A percentile compares a stretch with the other conserved stretches of the same genome.
Evolutionary conservation across 2,329 filamentous ascomycete species (phyloP).

Genomic region (Aspergillus proliferans): DNA sequence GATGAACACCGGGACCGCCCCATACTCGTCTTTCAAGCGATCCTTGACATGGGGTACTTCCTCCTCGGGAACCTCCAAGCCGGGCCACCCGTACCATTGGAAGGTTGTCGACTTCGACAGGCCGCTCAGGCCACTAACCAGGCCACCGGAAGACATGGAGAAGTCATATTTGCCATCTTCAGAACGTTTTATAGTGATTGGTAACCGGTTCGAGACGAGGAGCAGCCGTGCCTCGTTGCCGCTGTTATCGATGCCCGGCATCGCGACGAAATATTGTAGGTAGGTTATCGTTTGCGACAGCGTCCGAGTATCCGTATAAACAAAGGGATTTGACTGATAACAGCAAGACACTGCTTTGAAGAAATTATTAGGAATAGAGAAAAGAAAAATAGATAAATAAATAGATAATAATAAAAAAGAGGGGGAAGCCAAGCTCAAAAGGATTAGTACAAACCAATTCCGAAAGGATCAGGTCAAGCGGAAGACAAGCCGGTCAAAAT

Average conservation of each 20-base stretch:
- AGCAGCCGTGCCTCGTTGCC: slow-evolving; percentile 53
- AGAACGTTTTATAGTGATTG: slow-evolving; percentile 91
- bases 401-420: neutral
- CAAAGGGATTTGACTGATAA: neutral
- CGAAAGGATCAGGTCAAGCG: too few relatives aligned
- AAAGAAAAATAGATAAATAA: too few relatives aligned
- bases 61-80: slow-evolving; percentile 79
- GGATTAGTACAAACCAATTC: too few relatives aligned
- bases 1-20: slow-evolving; percentile 86
- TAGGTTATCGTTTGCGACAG: neutral
- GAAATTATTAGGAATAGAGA: too few relatives aligned
- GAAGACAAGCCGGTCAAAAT: too few relatives aligned
- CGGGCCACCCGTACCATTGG: slow-evolving; percentile 98
- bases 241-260: slow-evolving; percentile 30
- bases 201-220: slow-evolving; percentile 87
- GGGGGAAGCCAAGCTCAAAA: neutral
- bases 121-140: slow-evolving; percentile 89
- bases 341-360: neutral
- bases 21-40: slow-evolving; percentile 78
- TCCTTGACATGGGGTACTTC: slow-evolving; percentile 70
- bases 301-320: neutral
- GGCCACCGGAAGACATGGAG: slow-evolving; percentile 92
- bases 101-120: slow-evolving; percentile 89
- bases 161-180: slow-evolving; percentile 90
- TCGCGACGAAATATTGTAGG: slow-evolving; percentile 11